Base-by-base conservation (phyloP, 768 basidiomycete species). In the Calocybe indica region DNA sequence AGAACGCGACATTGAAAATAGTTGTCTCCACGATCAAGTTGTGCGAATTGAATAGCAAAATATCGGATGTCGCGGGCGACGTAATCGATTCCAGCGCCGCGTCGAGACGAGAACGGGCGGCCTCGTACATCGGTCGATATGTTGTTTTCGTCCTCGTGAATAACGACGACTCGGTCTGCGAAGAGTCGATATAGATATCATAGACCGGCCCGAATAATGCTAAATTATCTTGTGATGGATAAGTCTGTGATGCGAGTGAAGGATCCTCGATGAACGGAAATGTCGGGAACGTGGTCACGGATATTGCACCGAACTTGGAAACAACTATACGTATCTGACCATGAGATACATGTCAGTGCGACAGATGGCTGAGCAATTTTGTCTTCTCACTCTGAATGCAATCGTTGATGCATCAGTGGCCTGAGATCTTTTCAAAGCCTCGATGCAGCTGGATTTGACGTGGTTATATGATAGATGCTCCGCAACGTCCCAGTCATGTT, bases 111-210 rank as follows among this genome's bases (percentile, higher is more conserved):
- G 58, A 54, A n/a, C 88, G 80, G 1, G 88, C 85, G 33, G 70
- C 69, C 28, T 81, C 70, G 55, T 91, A 92, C 8, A 73, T 60
- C 6, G 58, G 49, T 40, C 88, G 76, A 35, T 69, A 49, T 1
- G 87, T 89, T 0, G 89, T 91, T 63, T 92, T 92, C 40, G 85
- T 82, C 14, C 62, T 55, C 0, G 85, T 84, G 58, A 82, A 85
- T 15, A 75, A 47, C 11, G 82, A 80, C 0, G 75, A 65, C 3
- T 72, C 61, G 1, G 82, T 83, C 9, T 78, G 63, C 49, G 70
- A 58, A 2, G 66, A 69, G 62, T 91, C 88, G 39, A 88, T 52
- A 42, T 68, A 67, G 41, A 90, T 54, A 28, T 63, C 64, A 45
- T 81, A 65, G 11, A 74, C 57, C 32, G 68, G 61, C 6, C 64